A percentile compares a stretch with the other conserved stretches of the same genome.
Conservation (phyloP, 495 filamentous ascomycete species). For the Margaritispora aquatica region DNA sequence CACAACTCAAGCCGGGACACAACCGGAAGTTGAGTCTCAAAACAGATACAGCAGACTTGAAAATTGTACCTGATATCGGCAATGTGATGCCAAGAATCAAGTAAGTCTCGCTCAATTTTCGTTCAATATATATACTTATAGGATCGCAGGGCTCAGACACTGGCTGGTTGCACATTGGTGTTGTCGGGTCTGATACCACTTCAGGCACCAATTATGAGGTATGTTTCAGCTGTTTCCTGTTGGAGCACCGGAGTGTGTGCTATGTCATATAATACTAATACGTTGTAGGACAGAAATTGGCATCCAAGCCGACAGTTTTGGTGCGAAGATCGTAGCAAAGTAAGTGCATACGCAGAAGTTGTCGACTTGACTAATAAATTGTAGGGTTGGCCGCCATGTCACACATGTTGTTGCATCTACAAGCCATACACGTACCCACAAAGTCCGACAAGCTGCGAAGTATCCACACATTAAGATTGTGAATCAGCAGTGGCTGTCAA, state of each 20-base stretch:
- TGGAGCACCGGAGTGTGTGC: no score
- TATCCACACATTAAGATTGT: slow-evolving; percentile 78
- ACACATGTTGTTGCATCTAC: slow-evolving; percentile 49
- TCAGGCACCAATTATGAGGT: slow-evolving; percentile 61
- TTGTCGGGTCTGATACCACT: slow-evolving; percentile 87
- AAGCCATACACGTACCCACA: slow-evolving; percentile 71
- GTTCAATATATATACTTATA: slow-evolving; percentile 7
- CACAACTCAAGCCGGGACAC: slow-evolving; percentile 39
- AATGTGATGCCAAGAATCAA: slow-evolving; percentile 76
- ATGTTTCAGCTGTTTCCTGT: slow-evolving; percentile 15
- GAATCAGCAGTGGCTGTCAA: slow-evolving; percentile 78
- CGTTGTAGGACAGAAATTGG: slow-evolving; percentile 68
- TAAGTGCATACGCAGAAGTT: slow-evolving; percentile 31
- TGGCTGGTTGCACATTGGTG: slow-evolving; percentile 65
- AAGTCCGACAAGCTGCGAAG: slow-evolving; percentile 74
- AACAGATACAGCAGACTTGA: slow-evolving; percentile 44
- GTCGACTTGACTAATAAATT: slow-evolving; percentile 8
- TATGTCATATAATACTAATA: no score
- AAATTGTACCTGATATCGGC: slow-evolving; percentile 78
- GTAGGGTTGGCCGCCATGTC: slow-evolving; percentile 31
- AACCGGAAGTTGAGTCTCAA: slow-evolving; percentile 24
- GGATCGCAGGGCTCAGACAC: slow-evolving; percentile 38
- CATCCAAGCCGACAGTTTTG: slow-evolving; percentile 78
- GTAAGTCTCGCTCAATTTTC: slow-evolving; percentile 11
- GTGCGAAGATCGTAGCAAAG: slow-evolving; percentile 60